Conservation (phyloP, 805 yeast genomes). For the Lipomyces yamadae region DNA sequence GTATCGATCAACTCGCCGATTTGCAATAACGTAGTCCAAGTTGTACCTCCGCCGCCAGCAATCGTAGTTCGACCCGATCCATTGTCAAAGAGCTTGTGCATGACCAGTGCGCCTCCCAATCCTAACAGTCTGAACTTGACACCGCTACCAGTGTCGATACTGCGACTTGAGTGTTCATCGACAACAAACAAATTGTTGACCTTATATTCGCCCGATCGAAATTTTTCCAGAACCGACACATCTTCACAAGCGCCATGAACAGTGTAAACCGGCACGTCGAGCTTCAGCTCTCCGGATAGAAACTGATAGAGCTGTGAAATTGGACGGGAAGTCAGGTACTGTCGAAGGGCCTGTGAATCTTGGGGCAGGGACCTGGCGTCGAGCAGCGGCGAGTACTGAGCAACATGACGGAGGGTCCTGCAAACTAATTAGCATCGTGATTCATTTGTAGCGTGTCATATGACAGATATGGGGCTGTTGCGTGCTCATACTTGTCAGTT, state of each 20-base stretch:
- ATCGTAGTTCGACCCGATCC: conserved; percentile 55
- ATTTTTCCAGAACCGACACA: conserved; percentile 65
- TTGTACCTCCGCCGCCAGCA: conserved; percentile 69
- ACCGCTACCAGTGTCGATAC: conserved; percentile 51
- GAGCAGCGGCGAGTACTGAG: conserved; percentile 66
- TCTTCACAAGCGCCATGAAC: conserved; percentile 81
- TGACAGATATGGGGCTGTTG: background rate
- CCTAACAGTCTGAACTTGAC: conserved; percentile 64
- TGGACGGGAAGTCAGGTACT: conserved; percentile 31
- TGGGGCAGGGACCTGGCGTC: conserved; percentile 55
- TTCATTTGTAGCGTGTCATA: background rate
- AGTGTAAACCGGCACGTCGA: conserved; percentile 71
- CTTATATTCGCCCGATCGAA: conserved; percentile 57
- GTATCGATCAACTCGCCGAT: conserved; percentile 67
- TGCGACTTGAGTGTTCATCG: conserved; percentile 60
- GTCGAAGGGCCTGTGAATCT: conserved; percentile 50
- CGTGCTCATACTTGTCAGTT: conserved; percentile 56
- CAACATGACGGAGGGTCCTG: conserved; percentile 58
- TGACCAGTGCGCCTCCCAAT: conserved; percentile 71
- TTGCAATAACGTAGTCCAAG: conserved; percentile 76
- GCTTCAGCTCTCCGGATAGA: conserved; percentile 50
- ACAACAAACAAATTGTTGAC: conserved; percentile 65
- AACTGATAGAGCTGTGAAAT: conserved; percentile 60
- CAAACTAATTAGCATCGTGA: conserved; percentile 7
- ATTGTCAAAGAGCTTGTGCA: conserved; percentile 69